Base-by-base conservation (phyloP, 2,329 filamentous ascomycete genomes). In the Colletotrichum costaricense region DNA sequence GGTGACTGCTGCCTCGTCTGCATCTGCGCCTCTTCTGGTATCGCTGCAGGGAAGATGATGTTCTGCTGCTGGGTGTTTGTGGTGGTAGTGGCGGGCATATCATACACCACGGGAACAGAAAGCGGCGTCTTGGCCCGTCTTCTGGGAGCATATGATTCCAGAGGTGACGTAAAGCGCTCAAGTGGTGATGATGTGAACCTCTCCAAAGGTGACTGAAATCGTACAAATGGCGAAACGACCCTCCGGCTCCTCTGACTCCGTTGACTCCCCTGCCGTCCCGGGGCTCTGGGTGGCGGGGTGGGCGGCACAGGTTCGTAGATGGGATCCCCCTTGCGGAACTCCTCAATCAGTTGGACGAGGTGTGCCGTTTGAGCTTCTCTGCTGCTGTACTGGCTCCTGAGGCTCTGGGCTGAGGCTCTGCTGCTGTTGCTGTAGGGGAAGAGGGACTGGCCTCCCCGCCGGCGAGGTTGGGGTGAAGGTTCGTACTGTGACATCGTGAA, bases 231-330 rank as follows among this genome's bases (percentile, higher is more conserved):
- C 42, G 42, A 49, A 22, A 49, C 42, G 42, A 49, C 42, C 8
- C 42, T 49, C 42, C 19, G 42, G 42, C 42, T 49, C 42, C 42
- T 49, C 42, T 49, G 42, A 11, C 42, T 49, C 16, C 62, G 57
- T 28, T 38, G 63, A 38, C 63, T 60, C 28, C 69, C 38, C 26
- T 49, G 60, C 12, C 71, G 71, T 54, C 67, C 67, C 33, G 55
- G 67, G 16, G 67, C 67, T 42, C 55, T 63, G 26, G 71, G 71
- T 11, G 71, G 71, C 42, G 67, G 71, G 35, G 71, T 73, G 22
- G 71, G 71, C 56, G 71, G 71, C 28, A 73, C 56, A 3, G 71
- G 71, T 8, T 71, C 46, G 67, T 73, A 73, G 55, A 73, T 62
- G 67, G 69, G 67, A 28, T 71, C 71, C n/a, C 63, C 35, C n/a